A percentile compares a stretch with the other conserved stretches of the same genome.
phyloP scores from a whole-genome alignment of 768 basidiomycete genomes.

The Collybiopsis luxurians region DNA sequence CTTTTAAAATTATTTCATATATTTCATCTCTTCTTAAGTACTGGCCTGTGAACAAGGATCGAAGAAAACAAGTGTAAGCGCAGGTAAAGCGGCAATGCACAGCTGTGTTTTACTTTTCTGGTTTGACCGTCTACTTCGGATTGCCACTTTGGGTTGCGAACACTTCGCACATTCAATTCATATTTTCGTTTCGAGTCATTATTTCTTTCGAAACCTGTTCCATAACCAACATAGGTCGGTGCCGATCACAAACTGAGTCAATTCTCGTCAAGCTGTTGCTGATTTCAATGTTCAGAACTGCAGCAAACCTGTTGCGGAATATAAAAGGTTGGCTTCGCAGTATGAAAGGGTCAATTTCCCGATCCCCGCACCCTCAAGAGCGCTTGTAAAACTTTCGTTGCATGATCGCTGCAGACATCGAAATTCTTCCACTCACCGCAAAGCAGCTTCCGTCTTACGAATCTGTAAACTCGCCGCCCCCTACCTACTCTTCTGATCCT shows the following conservation, averaged over 20 bases:
- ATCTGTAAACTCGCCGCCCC: constrained; percentile 50
- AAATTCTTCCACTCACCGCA: constrained; percentile 6
- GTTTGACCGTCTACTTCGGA: background rate
- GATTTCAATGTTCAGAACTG: background rate
- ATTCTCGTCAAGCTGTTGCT: background rate
- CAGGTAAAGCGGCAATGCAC: too few species aligned
- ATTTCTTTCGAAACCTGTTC: too few species aligned
- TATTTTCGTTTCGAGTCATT: background rate
- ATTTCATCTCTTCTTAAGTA: too few species aligned
- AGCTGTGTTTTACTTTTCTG: background rate
- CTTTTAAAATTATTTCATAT: too few species aligned
- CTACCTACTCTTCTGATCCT: constrained; percentile 57
- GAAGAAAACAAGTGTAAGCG: too few species aligned
- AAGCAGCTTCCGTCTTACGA: constrained; percentile 45
- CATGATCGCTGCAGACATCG: constrained; percentile 10
- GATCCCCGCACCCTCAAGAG: background rate
- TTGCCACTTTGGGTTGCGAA: too few species aligned
- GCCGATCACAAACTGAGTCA: background rate
- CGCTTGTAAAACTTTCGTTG: background rate
- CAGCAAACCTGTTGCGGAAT: too few species aligned
- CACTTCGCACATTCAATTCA: background rate
- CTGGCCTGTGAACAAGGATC: too few species aligned
- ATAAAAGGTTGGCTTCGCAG: background rate
- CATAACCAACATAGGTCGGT: background rate
- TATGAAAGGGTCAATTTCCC: background rate